A percentile compares a stretch with the other conserved stretches of the same genome.
These are phyloP conservation scores for Uronychia binucleata DNA, from an alignment of 73 alveolate genomes.

Conservation along the genomic window DNA sequence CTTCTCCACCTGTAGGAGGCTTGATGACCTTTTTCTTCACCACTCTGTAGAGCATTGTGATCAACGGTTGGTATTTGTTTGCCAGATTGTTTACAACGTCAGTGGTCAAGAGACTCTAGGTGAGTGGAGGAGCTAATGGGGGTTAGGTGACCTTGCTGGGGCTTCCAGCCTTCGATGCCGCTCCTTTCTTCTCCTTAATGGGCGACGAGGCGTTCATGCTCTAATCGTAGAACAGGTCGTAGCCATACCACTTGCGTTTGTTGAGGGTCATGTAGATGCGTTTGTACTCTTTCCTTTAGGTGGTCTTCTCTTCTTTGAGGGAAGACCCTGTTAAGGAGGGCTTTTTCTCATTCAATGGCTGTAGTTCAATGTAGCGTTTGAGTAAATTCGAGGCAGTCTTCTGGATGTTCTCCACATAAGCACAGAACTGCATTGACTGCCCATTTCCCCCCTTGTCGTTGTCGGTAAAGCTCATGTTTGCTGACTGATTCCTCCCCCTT, in stretches of 20 bases:
- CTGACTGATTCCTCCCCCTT: neutral
- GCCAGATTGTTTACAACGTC: neutral
- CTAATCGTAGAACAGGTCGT: neutral
- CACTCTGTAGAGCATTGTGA: neutral
- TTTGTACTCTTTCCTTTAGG: neutral
- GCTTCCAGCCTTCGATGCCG: neutral
- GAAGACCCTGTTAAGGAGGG: neutral
- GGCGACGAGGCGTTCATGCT: neutral
- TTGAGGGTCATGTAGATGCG: neutral
- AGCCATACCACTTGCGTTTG: neutral
- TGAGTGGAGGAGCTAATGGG: neutral
- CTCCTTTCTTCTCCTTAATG: too few relatives aligned
- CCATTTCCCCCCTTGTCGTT: neutral
- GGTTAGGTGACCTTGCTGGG: neutral
- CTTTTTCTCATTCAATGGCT: neutral
- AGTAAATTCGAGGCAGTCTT: neutral
- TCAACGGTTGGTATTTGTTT: neutral
- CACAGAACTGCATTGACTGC: neutral
- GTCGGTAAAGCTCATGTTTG: neutral
- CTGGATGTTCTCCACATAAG: neutral
- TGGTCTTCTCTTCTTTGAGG: neutral
- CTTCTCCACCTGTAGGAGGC: neutral
- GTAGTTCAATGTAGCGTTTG: neutral
- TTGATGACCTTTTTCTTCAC: neutral
- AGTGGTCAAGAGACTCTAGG: neutral